Base-by-base conservation (phyloP, 2,329 filamentous ascomycete genomes). In the Clonostachys byssicola region DNA sequence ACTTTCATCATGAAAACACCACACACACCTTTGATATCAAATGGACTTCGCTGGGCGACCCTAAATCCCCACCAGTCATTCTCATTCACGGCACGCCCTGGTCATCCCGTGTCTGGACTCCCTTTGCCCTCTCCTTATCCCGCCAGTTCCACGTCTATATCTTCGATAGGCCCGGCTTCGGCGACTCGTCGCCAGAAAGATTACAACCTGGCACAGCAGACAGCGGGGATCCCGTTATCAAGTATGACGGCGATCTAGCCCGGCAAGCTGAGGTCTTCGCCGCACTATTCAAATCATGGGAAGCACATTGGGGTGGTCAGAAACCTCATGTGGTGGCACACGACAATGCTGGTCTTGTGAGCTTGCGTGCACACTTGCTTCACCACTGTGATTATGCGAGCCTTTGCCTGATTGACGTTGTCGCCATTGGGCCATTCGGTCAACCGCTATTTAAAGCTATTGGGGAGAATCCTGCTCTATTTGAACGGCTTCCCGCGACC, bases 41-140 rank as follows among this genome's bases (percentile, higher is more conserved):
- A 49, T 70, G 62, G 61, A 61, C 53, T 2, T 61, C 61, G 0
- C 40, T 74, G 1, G 68, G 68, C 8, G 34, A 57, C 5, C n/a
- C 51, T 5, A 34, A 41, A 1, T 47, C 44, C 0, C 65, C 61
- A 16, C 66, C 68, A 0, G 47, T 72, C 1, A 53, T 75, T 12
- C 73, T 75, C 36, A 55, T 75, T 9, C 72, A 75, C 48, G 72
- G 72, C 45, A 75, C 72, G 0, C 72, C 72, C 0, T 75, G 71
- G 71, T 72, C 70, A 3, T 72, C 68, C 2, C 52, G 48, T 1
- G 60, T 73, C 9, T 75, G 69, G 67, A 42, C 49, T 0, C 56
- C 59, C 2, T 61, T 67, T 16, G 68, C 66, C 2, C 50, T 58
- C 33, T 54, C 67, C 3, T 54, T 75, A 2, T 55, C 64, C 5